Evolutionary conservation across 352 stramenopile species (phyloP).

Genomic region (Peronospora belbahrii): DNA sequence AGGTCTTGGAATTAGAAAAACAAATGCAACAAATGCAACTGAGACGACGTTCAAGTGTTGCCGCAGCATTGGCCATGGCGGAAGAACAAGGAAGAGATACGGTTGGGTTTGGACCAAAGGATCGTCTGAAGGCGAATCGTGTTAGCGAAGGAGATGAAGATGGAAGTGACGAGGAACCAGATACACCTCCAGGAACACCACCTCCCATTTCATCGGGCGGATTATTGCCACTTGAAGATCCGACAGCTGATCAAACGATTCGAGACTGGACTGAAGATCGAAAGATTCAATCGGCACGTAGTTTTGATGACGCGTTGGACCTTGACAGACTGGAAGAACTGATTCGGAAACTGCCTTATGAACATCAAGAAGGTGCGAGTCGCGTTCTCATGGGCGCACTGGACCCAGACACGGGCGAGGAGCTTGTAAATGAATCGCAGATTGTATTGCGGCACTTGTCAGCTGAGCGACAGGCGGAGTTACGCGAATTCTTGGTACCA

Average conservation of each 20-base stretch:
- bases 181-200: slow-evolving; percentile 68
- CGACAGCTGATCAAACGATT: slow-evolving; percentile 48
- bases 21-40: slow-evolving; percentile 60
- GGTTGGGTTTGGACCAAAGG: slow-evolving; percentile 40
- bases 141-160: slow-evolving; percentile 26
- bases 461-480: slow-evolving; percentile 43
- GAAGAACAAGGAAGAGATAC: slow-evolving; percentile 29
- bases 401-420: slow-evolving; percentile 31
- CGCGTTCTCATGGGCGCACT: slow-evolving; percentile 55
- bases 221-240: slow-evolving; percentile 42
- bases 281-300: slow-evolving; percentile 38
- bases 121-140: slow-evolving; percentile 24
- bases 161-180: slow-evolving; percentile 41
- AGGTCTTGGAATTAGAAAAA: slow-evolving; percentile 48
- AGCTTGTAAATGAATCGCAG: slow-evolving; percentile 50
- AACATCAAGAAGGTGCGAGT: slow-evolving; percentile 51
- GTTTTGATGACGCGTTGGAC: slow-evolving; percentile 35
- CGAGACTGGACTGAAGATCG: slow-evolving; percentile 64
- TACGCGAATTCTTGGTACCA: slow-evolving; percentile 56
- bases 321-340: slow-evolving; percentile 35
- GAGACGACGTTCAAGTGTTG: slow-evolving; percentile 39
- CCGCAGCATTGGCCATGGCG: slow-evolving; percentile 31
- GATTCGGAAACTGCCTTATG: slow-evolving; percentile 59
- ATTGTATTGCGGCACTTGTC: slow-evolving; percentile 57
- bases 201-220: slow-evolving; percentile 55